A percentile compares a stretch with the other conserved stretches of the same genome.
Conservation (phyloP, 2,329 filamentous ascomycete species). For the Fusarium bactridioides region DNA sequence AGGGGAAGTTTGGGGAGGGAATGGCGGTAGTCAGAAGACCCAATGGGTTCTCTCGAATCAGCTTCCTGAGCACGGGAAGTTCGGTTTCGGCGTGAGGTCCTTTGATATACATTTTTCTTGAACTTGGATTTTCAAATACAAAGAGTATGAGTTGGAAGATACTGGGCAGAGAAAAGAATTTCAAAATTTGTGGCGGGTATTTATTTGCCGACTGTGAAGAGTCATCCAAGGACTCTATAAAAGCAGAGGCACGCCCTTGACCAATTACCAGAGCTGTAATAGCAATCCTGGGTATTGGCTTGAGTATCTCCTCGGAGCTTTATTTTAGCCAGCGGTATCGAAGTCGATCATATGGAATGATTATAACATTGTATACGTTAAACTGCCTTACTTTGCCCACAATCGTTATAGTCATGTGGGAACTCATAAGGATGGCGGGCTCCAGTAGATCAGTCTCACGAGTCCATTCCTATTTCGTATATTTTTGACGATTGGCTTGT, state of each 20-base stretch:
- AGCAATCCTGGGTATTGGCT: neutral
- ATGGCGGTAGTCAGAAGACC: conserved; percentile 71
- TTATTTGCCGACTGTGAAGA: neutral
- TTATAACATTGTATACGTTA: neutral
- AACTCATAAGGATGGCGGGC: neutral
- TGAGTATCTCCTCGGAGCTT: conserved; percentile 4
- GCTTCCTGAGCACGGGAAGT: conserved; percentile 57
- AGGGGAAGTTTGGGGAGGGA: conserved; percentile 54
- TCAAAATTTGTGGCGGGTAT: neutral
- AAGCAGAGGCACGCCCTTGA: neutral
- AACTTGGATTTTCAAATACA: neutral
- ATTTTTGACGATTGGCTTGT: neutral
- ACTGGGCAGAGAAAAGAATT: neutral
- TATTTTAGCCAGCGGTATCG: neutral
- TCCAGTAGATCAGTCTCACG: conserved; percentile 1
- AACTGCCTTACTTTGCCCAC: conserved; percentile 10
- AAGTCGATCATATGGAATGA: conserved; percentile 20
- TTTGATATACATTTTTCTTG: conserved; percentile 64
- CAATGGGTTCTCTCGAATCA: conserved; percentile 68
- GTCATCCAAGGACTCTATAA: neutral
- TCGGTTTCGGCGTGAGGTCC: conserved; percentile 60
- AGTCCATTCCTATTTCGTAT: neutral
- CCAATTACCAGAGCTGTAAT: conserved; percentile 4
- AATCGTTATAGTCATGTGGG: conserved; percentile 14
- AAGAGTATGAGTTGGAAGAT: neutral